These are phyloP conservation scores for Epichloe festucae DNA, from an alignment of 2,329 filamentous ascomycete species.

Conservation along the genomic window DNA sequence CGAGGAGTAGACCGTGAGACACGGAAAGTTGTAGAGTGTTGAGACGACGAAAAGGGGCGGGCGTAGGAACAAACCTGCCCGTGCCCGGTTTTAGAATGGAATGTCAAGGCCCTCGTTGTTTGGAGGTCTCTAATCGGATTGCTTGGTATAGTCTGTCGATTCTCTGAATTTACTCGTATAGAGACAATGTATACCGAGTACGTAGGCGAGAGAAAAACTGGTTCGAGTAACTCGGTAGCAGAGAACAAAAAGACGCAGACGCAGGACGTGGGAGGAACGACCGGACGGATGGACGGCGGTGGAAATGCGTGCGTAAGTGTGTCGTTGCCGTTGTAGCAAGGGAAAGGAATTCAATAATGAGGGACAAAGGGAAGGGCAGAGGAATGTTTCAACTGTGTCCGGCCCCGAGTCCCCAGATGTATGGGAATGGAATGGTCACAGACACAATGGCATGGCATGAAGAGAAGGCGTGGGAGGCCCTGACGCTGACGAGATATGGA, in stretches of 20 bases:
- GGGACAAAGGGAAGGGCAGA: neutral
- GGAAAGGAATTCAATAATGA: conserved; percentile 10
- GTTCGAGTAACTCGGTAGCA: neutral
- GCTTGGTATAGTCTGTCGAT: neutral
- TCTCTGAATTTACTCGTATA: neutral
- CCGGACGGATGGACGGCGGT: neutral
- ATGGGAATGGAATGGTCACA: conserved; percentile 2
- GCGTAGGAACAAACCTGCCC: neutral
- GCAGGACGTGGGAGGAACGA: neutral
- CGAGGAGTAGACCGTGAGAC: conserved; percentile 7
- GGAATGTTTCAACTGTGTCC: conserved; percentile 6
- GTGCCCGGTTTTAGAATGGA: neutral
- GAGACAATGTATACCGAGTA: neutral
- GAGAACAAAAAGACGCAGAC: conserved; percentile 2
- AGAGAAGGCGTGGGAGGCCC: conserved; percentile 2
- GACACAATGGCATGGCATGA: neutral
- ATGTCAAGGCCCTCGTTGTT: no score
- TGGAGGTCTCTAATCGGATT: neutral
- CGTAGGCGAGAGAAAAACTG: neutral
- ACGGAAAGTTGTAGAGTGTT: neutral
- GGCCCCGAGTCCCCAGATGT: neutral
- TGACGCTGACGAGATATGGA: conserved; percentile 6
- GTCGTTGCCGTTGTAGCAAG: conserved; percentile 5
- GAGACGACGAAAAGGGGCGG: neutral
- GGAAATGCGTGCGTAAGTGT: neutral